Evolutionary conservation across 768 basidiomycete genomes (phyloP).

Genomic region (Mycena indigotica): DNA sequence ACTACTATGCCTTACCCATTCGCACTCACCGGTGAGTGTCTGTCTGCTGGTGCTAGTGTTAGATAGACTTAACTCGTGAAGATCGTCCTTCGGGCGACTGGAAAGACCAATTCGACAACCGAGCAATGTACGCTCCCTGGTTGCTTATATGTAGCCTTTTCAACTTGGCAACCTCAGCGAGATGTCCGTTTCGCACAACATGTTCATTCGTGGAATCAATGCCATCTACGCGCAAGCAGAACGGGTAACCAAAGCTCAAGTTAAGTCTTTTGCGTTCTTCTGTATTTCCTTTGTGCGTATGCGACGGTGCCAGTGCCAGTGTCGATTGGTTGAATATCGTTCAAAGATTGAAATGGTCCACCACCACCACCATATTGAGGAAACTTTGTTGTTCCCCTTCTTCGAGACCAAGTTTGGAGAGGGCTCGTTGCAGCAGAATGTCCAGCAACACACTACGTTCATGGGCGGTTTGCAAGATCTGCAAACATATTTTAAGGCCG

Average conservation of each 20-base stretch:
- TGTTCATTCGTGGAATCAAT: constrained; percentile 27
- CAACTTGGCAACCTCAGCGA: constrained; percentile 7
- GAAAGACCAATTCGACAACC: constrained; percentile 14
- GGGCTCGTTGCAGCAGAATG: constrained; percentile 15
- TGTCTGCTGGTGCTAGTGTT: not conserved
- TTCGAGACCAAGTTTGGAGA: constrained; percentile 19
- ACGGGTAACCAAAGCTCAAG: constrained; percentile 13
- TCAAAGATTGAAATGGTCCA: constrained; percentile 20
- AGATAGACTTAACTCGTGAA: not conserved
- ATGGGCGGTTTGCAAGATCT: constrained; percentile 15
- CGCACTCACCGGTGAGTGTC: not conserved
- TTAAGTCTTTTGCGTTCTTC: constrained; percentile 23
- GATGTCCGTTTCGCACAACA: constrained; percentile 28
- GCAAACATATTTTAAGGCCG: constrained; percentile 18
- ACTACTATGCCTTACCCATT: not conserved
- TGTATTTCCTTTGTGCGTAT: constrained; percentile 14
- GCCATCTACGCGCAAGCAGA: constrained; percentile 22
- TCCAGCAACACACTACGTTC: constrained; percentile 26
- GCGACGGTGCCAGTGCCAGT: not conserved
- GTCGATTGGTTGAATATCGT: not conserved
- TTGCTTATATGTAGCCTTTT: not conserved
- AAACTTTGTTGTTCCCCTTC: constrained; percentile 23
- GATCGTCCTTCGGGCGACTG: constrained; percentile 9
- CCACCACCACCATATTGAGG: constrained; percentile 27
- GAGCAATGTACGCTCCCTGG: constrained; percentile 1